phyloP scores from a whole-genome alignment of 768 basidiomycete genomes.

The Suillus lakei region DNA sequence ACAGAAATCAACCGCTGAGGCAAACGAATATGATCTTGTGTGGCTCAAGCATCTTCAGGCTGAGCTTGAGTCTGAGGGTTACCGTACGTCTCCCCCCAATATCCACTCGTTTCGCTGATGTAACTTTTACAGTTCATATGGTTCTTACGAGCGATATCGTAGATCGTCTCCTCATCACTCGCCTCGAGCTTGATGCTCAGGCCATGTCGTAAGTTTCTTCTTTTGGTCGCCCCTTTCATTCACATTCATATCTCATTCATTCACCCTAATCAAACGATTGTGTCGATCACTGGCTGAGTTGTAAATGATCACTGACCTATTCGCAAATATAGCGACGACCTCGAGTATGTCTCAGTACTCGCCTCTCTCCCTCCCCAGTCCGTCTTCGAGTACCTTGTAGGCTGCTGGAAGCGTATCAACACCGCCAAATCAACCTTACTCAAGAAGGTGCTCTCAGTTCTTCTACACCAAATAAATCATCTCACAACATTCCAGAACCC shows the following conservation, averaged over 20 bases:
- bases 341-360: constrained; percentile 74
- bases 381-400: constrained; percentile 86
- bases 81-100: constrained; percentile 39
- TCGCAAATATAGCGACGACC: constrained; percentile 57
- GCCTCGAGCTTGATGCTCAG: constrained; percentile 80
- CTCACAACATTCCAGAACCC: constrained; percentile 47
- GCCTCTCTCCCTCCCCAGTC: constrained; percentile 80
- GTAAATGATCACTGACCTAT: constrained; percentile 6
- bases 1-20: constrained; percentile 63
- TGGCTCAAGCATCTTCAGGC: constrained; percentile 81
- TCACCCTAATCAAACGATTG: constrained; percentile 5
- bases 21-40: constrained; percentile 67
- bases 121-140: constrained; percentile 34
- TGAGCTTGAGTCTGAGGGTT: constrained; percentile 69
- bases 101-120: constrained; percentile 2
- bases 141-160: constrained; percentile 60
- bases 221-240: not conserved
- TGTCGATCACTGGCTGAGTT: not conserved
- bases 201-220: constrained; percentile 62
- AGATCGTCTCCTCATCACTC: constrained; percentile 82
- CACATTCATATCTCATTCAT: not conserved
- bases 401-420: constrained; percentile 91
- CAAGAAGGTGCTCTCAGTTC: constrained; percentile 58
- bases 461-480: constrained; percentile 40
- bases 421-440: constrained; percentile 52